Conservation (phyloP, 495 filamentous ascomycete species). For the Aspergillus asperescens region DNA sequence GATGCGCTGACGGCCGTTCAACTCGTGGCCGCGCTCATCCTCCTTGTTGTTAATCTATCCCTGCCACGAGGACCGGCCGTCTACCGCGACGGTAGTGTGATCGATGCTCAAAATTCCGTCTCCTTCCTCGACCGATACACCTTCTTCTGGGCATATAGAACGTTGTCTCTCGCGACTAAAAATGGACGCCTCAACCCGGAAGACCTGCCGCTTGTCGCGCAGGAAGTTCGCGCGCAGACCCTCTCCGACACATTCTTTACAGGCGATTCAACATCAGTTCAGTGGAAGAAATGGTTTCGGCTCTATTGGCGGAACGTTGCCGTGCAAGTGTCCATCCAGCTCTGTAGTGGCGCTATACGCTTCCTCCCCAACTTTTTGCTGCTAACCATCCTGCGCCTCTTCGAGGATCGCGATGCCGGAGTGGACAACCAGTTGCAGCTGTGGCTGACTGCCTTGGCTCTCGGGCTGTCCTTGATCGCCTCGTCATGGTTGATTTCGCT, state of each 20-base stretch:
- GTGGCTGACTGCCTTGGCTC: slow-evolving; percentile 8
- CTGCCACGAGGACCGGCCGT: slow-evolving; percentile 60
- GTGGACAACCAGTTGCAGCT: slow-evolving; percentile 6
- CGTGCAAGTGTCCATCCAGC: slow-evolving; percentile 8
- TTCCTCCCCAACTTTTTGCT: slow-evolving; percentile 13
- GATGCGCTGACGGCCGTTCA: slow-evolving; percentile 1
- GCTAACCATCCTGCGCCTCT: slow-evolving; percentile 8
- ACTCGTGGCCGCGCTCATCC: slow-evolving; percentile 1
- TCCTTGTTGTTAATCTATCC: slow-evolving; percentile 8
- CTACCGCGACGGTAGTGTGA: slow-evolving; percentile 40
- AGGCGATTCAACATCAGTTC: not conserved
- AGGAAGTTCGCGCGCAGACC: slow-evolving; percentile 7
- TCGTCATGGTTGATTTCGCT: slow-evolving; percentile 13
- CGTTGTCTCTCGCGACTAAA: slow-evolving; percentile 48
- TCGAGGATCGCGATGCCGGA: slow-evolving; percentile 15
- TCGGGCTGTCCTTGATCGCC: slow-evolving; percentile 9
- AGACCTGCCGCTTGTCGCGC: slow-evolving; percentile 42
- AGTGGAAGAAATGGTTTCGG: slow-evolving; percentile 10
- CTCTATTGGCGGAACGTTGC: slow-evolving; percentile 10
- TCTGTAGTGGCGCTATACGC: not conserved
- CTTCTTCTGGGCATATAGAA: slow-evolving; percentile 49
- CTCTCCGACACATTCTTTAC: slow-evolving; percentile 4
- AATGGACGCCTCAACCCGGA: slow-evolving; percentile 51
- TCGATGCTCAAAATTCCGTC: slow-evolving; percentile 54
- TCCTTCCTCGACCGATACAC: slow-evolving; percentile 55